phyloP scores from a whole-genome alignment of 139 green algal genomes.

The Zygnema cylindricum region DNA sequence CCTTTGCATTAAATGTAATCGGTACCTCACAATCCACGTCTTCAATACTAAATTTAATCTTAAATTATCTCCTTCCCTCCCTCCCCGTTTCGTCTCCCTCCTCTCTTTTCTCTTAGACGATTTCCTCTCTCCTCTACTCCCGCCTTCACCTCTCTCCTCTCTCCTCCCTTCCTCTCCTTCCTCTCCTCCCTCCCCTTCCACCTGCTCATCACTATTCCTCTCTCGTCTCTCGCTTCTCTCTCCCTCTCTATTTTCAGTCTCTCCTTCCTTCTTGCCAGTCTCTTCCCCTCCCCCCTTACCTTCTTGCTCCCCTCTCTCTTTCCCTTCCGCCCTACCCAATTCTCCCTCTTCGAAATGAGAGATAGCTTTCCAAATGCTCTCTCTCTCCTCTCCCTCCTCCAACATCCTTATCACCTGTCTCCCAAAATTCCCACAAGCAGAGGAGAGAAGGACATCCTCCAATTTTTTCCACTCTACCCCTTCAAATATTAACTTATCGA shows the following conservation, averaged over 20 bases:
- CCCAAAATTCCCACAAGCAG: background rate
- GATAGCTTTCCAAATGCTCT: background rate
- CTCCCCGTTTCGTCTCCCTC: too few species aligned
- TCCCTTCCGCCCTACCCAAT: background rate
- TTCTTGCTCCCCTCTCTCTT: background rate
- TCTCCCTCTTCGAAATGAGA: background rate
- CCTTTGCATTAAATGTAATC: background rate
- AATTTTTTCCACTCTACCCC: background rate
- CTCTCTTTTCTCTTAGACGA: too few species aligned
- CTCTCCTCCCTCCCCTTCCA: too few species aligned
- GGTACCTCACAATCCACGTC: conserved; percentile 8
- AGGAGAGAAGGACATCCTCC: background rate
- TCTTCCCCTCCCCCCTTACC: background rate
- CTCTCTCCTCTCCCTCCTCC: background rate
- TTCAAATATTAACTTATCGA: background rate
- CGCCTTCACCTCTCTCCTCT: too few species aligned
- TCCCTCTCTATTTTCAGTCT: too few species aligned
- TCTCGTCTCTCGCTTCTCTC: too few species aligned
- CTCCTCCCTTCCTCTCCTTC: too few species aligned
- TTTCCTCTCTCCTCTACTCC: too few species aligned
- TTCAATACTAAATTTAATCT: background rate
- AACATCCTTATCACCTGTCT: background rate
- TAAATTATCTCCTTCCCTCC: too few species aligned
- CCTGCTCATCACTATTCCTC: too few species aligned
- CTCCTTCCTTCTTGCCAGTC: background rate